Conservation (phyloP, 1,139 yeast species). For the Blastobotrys niveus region DNA sequence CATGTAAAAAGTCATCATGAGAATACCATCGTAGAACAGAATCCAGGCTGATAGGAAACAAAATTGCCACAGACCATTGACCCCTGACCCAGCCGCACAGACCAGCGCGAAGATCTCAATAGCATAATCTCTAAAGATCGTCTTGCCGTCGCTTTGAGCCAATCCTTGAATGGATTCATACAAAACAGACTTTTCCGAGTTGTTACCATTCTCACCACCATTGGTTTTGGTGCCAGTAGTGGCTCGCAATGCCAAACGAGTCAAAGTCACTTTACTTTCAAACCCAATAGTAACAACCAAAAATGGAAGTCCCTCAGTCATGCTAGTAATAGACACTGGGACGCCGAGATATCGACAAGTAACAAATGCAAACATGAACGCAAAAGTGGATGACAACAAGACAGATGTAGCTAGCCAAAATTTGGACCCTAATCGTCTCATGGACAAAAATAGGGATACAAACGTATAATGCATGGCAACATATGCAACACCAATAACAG, state of each 20-base stretch:
- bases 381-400: slow-evolving; percentile 73
- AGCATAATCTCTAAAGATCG: slow-evolving; percentile 72
- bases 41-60: slow-evolving; percentile 73
- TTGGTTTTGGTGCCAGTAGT: too few relatives aligned
- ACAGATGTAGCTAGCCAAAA: slow-evolving; percentile 89
- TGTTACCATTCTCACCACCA: slow-evolving; percentile 20
- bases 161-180: slow-evolving; percentile 46
- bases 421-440: slow-evolving; percentile 75
- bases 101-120: slow-evolving; percentile 70
- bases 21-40: slow-evolving; percentile 63
- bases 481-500: slow-evolving; percentile 76
- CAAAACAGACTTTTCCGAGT: slow-evolving; percentile 24
- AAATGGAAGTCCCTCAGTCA: slow-evolving; percentile 92
- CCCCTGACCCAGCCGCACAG: slow-evolving; percentile 70
- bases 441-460: slow-evolving; percentile 67
- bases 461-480: slow-evolving; percentile 87
- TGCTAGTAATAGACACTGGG: slow-evolving; percentile 63
- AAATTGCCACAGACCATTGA: slow-evolving; percentile 61
- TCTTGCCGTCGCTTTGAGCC: slow-evolving; percentile 60
- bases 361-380: slow-evolving; percentile 76
- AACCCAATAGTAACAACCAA: slow-evolving; percentile 90
- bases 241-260: slow-evolving; percentile 50
- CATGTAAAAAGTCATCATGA: slow-evolving; percentile 77
- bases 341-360: slow-evolving; percentile 45
- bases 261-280: slow-evolving; percentile 75